Conservation (phyloP, 805 yeast genomes). For the Saturnispora gosingensis region DNA sequence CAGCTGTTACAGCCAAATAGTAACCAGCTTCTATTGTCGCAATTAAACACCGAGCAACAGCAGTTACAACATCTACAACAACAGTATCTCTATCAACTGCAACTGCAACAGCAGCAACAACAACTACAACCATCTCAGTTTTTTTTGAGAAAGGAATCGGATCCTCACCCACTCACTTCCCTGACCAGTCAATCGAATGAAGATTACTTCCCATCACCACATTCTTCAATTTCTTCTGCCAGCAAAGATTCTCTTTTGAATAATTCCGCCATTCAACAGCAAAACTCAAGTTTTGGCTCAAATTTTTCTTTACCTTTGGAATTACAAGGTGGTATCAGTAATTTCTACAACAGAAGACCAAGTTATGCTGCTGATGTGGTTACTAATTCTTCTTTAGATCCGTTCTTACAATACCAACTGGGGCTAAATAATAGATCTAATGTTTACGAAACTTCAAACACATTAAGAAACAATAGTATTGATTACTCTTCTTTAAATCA, state of each 20-base stretch:
- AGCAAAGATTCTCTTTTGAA: slow-evolving; percentile 22
- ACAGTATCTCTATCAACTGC: slow-evolving; percentile 10
- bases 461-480: slow-evolving; percentile 9
- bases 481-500: slow-evolving; percentile 9
- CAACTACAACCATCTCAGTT: slow-evolving; percentile 6
- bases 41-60: not conserved
- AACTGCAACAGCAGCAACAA: slow-evolving; percentile 8
- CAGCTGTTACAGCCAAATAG: not conserved
- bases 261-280: slow-evolving; percentile 5
- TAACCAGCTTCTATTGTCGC: not conserved
- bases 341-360: slow-evolving; percentile 60
- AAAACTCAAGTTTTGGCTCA: slow-evolving; percentile 7
- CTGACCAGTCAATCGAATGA: slow-evolving; percentile 7
- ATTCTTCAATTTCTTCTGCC: slow-evolving; percentile 25
- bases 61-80: slow-evolving; percentile 5
- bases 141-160: slow-evolving; percentile 12
- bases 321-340: slow-evolving; percentile 56
- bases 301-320: slow-evolving; percentile 45
- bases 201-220: slow-evolving; percentile 21
- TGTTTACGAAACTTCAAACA: slow-evolving; percentile 3
- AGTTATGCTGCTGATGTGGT: slow-evolving; percentile 55
- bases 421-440: slow-evolving; percentile 9
- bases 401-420: slow-evolving; percentile 16
- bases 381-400: slow-evolving; percentile 17
- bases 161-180: slow-evolving; percentile 3